Evolutionary conservation across 2,329 filamentous ascomycete genomes (phyloP).

Genomic region (Verruconis gallopava): DNA sequence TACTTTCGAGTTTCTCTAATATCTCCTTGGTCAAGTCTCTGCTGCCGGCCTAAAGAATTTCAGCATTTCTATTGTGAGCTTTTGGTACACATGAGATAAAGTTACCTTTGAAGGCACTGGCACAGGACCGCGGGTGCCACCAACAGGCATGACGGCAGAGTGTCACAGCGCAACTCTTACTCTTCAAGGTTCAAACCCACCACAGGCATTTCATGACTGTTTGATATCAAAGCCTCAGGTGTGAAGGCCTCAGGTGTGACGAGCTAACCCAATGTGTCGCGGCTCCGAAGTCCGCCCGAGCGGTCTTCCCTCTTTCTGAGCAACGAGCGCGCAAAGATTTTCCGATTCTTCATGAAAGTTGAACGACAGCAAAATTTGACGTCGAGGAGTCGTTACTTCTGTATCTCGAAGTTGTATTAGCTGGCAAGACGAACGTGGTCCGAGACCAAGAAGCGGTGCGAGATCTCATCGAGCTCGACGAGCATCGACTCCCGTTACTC

Average conservation of each 20-base stretch:
- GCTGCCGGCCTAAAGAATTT: slow-evolving; percentile 21
- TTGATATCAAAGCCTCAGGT: too few relatives aligned
- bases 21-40: slow-evolving; percentile 61
- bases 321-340: too few relatives aligned
- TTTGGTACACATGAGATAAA: not conserved
- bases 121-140: slow-evolving; percentile 35
- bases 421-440: slow-evolving; percentile 1
- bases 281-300: too few relatives aligned
- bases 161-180: too few relatives aligned
- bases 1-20: slow-evolving; percentile 50
- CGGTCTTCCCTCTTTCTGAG: slow-evolving; percentile 1
- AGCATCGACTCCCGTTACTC: slow-evolving; percentile 4
- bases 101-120: slow-evolving; percentile 24
- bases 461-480: slow-evolving; percentile 1
- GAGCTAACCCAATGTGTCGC: too few relatives aligned
- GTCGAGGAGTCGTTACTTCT: slow-evolving; percentile 4
- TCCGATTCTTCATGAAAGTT: not conserved
- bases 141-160: too few relatives aligned
- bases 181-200: too few relatives aligned
- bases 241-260: too few relatives aligned
- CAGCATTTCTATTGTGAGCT: slow-evolving; percentile 8
- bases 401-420: slow-evolving; percentile 7
- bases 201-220: too few relatives aligned
- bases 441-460: slow-evolving; percentile 6
- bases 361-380: slow-evolving; percentile 6